These are phyloP conservation scores for Gaeumannomyces tritici DNA, from an alignment of 2,329 filamentous ascomycete genomes.

Conservation along the genomic window DNA sequence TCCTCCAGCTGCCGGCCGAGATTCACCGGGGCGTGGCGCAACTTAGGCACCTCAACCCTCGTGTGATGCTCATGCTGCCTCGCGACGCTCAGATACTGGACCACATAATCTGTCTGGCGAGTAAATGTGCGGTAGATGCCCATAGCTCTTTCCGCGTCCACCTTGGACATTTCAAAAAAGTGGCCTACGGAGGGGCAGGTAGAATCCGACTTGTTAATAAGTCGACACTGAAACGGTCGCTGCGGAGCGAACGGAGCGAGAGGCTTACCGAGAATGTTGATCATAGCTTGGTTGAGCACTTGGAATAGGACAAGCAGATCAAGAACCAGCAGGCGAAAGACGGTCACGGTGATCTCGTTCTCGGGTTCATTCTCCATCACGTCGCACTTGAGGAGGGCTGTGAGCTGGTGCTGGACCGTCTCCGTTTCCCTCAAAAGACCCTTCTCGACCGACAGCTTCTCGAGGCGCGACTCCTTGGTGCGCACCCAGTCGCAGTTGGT, in stretches of 20 bases:
- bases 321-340: constrained; percentile 82
- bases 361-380: constrained; percentile 82
- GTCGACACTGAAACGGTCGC: no score
- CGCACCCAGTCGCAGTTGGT: constrained; percentile 88
- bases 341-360: constrained; percentile 93
- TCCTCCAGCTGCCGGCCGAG: constrained; percentile 84
- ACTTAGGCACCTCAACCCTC: constrained; percentile 84
- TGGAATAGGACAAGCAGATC: constrained; percentile 88
- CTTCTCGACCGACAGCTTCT: constrained; percentile 82
- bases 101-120: constrained; percentile 83
- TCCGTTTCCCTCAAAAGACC: constrained; percentile 88
- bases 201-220: background rate
- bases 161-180: constrained; percentile 96
- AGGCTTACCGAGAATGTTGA: constrained; percentile 79
- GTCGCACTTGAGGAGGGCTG: constrained; percentile 79
- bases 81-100: constrained; percentile 79
- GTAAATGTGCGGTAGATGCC: constrained; percentile 88
- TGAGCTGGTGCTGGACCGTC: constrained; percentile 78
- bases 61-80: constrained; percentile 89
- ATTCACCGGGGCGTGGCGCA: constrained; percentile 94
- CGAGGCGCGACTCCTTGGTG: constrained; percentile 69
- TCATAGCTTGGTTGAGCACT: constrained; percentile 92
- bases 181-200: constrained; percentile 63
- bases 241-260: background rate
- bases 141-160: constrained; percentile 86